These are phyloP conservation scores for Tremellales sp. DNA, from an alignment of 1,284 basidiomycete genomes.

Conservation along the genomic window DNA sequence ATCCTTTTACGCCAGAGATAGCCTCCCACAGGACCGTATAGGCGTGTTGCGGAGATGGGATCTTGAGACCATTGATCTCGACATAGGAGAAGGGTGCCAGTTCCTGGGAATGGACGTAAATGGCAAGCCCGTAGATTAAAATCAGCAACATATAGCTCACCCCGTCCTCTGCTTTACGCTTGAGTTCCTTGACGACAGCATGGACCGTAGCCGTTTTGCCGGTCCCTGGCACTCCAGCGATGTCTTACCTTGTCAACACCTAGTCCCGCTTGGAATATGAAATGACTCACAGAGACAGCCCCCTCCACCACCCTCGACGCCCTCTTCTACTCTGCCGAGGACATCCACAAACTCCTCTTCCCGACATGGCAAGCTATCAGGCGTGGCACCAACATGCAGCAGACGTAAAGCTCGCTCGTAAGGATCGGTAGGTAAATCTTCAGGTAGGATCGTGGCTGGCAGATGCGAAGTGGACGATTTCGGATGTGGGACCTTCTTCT, in stretches of 20 bases:
- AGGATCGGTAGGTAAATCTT: slow-evolving; percentile 63
- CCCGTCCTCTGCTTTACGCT: slow-evolving; percentile 73
- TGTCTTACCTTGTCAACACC: slow-evolving; percentile 57
- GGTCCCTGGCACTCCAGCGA: slow-evolving; percentile 95
- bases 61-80: slow-evolving; percentile 94
- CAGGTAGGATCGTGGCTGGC: slow-evolving; percentile 23
- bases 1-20: slow-evolving; percentile 69
- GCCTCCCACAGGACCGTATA: slow-evolving; percentile 87
- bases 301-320: slow-evolving; percentile 87
- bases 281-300: slow-evolving; percentile 81
- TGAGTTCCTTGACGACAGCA: slow-evolving; percentile 80
- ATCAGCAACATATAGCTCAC: slow-evolving; percentile 53
- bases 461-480: slow-evolving; percentile 31
- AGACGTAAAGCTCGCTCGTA: slow-evolving; percentile 81
- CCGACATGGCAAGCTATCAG: slow-evolving; percentile 83
- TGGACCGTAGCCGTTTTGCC: slow-evolving; percentile 98
- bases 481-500: slow-evolving; percentile 28
- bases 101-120: slow-evolving; percentile 56
- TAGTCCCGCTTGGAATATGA: neutral
- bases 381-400: slow-evolving; percentile 88
- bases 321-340: slow-evolving; percentile 71
- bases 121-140: no score
- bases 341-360: slow-evolving; percentile 81
- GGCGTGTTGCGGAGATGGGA: slow-evolving; percentile 81
- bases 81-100: slow-evolving; percentile 91